Percentiles rank a stretch among this genome's conserved stretches.
These are phyloP conservation scores for Podila epigama DNA, from an alignment of 192 early-diverging fungal species.

Conservation along the genomic window DNA sequence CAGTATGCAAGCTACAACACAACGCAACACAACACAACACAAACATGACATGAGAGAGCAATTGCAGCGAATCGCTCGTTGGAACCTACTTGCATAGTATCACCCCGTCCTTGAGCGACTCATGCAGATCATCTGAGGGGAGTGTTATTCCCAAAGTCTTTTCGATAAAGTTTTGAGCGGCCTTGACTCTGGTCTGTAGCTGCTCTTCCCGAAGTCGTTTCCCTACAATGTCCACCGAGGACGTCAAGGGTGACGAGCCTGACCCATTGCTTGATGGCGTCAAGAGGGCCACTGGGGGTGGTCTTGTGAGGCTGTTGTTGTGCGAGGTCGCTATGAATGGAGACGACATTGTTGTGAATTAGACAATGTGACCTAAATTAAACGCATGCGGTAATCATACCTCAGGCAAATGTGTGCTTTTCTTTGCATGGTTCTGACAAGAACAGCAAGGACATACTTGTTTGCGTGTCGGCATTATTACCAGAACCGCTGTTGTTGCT, in stretches of 20 bases:
- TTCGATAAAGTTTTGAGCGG: slow-evolving; percentile 70
- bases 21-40: slow-evolving; percentile 1
- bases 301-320: background rate
- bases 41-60: background rate
- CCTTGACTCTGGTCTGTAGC: slow-evolving; percentile 65
- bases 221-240: slow-evolving; percentile 34
- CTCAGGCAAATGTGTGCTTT: no score
- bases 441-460: no score
- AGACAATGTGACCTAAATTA: no score
- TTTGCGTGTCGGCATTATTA: background rate
- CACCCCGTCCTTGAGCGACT: slow-evolving; percentile 76
- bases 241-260: slow-evolving; percentile 2
- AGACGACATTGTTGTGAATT: no score
- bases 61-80: slow-evolving; percentile 9
- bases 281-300: no score
- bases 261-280: background rate
- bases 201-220: slow-evolving; percentile 64
- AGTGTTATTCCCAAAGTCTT: slow-evolving; percentile 64
- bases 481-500: background rate
- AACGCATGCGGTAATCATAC: no score
- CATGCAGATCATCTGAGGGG: slow-evolving; percentile 61
- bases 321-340: background rate
- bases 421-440: no score
- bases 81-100: slow-evolving; percentile 73
- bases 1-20: slow-evolving; percentile 2